Evolutionary conservation across 2,329 filamentous ascomycete genomes (phyloP).

Genomic region (Ophiostoma ips): DNA sequence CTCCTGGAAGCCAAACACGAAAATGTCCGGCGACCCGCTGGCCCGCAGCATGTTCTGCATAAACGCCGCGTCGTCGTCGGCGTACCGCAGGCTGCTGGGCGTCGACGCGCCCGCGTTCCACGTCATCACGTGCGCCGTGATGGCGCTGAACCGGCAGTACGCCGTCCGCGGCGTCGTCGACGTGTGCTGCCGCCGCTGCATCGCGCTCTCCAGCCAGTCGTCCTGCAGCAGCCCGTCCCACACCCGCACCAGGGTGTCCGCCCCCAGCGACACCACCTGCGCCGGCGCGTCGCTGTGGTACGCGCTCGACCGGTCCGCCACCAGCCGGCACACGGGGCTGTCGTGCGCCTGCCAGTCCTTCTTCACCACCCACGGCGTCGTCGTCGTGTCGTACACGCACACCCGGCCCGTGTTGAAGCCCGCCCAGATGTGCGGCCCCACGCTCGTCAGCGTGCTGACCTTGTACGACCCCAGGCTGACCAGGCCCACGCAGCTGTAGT

Average conservation of each 20-base stretch:
- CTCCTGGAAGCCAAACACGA: slow-evolving; percentile 96
- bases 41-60: slow-evolving; percentile 61
- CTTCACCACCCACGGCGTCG: slow-evolving; percentile 73
- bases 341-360: slow-evolving; percentile 95
- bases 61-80: slow-evolving; percentile 58
- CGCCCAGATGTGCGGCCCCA: slow-evolving; percentile 77
- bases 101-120: slow-evolving; percentile 98
- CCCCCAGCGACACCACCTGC: slow-evolving; percentile 76
- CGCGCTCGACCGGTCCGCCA: slow-evolving; percentile 66
- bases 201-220: slow-evolving; percentile 83
- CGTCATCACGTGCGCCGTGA: slow-evolving; percentile 70
- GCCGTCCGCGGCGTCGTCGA: too few relatives aligned
- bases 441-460: slow-evolving; percentile 73
- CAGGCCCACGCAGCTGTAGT: slow-evolving; percentile 65
- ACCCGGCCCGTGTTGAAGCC: slow-evolving; percentile 90
- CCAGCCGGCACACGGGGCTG: slow-evolving; percentile 63
- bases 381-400: slow-evolving; percentile 75
- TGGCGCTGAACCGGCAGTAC: slow-evolving; percentile 73
- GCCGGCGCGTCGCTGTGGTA: slow-evolving; percentile 73
- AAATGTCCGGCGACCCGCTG: slow-evolving; percentile 62
- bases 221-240: slow-evolving; percentile 93
- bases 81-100: slow-evolving; percentile 64
- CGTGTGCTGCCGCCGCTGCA: slow-evolving; percentile 72
- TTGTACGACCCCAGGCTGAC: slow-evolving; percentile 88
- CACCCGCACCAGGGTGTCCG: slow-evolving; percentile 67